phyloP scores from a whole-genome alignment of 2,329 filamentous ascomycete genomes.

The Emericellopsis cladophorae region DNA sequence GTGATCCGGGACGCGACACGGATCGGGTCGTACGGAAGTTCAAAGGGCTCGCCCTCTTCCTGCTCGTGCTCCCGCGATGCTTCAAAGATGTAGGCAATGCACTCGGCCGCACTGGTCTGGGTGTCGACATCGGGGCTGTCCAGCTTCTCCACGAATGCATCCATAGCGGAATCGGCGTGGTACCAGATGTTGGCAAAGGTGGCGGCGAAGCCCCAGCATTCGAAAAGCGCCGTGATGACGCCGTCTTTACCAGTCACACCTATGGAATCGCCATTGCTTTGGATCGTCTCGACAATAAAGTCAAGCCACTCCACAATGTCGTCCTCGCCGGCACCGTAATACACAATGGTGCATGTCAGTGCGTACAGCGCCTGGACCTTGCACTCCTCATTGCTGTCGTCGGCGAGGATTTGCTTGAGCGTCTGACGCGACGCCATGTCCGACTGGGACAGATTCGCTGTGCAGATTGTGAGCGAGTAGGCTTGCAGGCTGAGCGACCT shows the following conservation, averaged over 20 bases:
- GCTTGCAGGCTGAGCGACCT: slow-evolving; percentile 59
- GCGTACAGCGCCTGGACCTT: slow-evolving; percentile 62
- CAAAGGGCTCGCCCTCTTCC: slow-evolving; percentile 33
- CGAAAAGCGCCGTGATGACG: slow-evolving; percentile 62
- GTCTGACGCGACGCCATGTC: slow-evolving; percentile 12
- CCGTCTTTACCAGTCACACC: slow-evolving; percentile 57
- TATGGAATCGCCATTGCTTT: slow-evolving; percentile 64
- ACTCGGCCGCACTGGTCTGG: slow-evolving; percentile 65
- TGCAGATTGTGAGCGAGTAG: slow-evolving; percentile 55
- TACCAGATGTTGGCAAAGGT: slow-evolving; percentile 62
- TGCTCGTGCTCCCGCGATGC: slow-evolving; percentile 40
- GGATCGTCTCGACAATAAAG: slow-evolving; percentile 64
- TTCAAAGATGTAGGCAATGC: slow-evolving; percentile 76
- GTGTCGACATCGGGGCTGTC: slow-evolving; percentile 61
- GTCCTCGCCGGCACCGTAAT: slow-evolving; percentile 58
- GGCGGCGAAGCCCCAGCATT: slow-evolving; percentile 70
- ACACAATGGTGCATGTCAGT: slow-evolving; percentile 59
- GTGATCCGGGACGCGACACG: slow-evolving; percentile 32
- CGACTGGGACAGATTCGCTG: slow-evolving; percentile 33
- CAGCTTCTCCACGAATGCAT: slow-evolving; percentile 76
- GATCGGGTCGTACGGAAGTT: slow-evolving; percentile 37
- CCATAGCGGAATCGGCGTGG: slow-evolving; percentile 58
- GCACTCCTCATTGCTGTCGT: slow-evolving; percentile 51
- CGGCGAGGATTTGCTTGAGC: slow-evolving; percentile 21
- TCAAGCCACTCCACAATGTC: slow-evolving; percentile 61